phyloP scores from a whole-genome alignment of 345 rosid genomes.

The Gossypium arboreum region DNA sequence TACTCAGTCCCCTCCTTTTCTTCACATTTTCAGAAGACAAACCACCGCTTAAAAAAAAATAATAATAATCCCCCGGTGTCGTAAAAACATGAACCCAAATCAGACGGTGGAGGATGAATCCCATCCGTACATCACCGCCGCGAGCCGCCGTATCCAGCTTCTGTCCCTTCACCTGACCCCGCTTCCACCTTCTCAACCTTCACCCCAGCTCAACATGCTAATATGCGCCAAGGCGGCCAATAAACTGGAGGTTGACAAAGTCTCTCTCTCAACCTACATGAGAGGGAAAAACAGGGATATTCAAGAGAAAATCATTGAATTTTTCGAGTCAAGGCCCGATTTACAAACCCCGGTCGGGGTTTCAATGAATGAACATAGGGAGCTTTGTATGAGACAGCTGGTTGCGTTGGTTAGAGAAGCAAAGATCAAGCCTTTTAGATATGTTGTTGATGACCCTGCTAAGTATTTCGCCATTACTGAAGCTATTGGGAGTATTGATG shows the following conservation, averaged over 20 bases:
- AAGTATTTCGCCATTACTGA: conserved; percentile 81
- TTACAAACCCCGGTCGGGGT: conserved; percentile 89
- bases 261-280: conserved; percentile 47
- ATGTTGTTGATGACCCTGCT: conserved; percentile 66
- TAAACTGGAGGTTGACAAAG: conserved; percentile 47
- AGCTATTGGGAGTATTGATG: conserved; percentile 84
- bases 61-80: too few species aligned
- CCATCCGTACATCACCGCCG: background rate
- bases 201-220: conserved; percentile 25
- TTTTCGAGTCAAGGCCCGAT: conserved; percentile 65
- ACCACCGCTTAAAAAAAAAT: background rate
- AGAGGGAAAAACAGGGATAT: conserved; percentile 68
- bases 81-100: conserved; percentile 9
- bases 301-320: conserved; percentile 65
- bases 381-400: conserved; percentile 85
- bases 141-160: conserved; percentile 49
- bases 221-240: conserved; percentile 30
- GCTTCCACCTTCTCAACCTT: background rate
- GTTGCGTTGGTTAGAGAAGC: conserved; percentile 68
- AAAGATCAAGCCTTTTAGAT: conserved; percentile 64
- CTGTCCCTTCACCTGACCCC: conserved; percentile 54
- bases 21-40: background rate
- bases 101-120: conserved; percentile 28
- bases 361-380: conserved; percentile 64
- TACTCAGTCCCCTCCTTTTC: too few species aligned